Conservation (phyloP, 2,329 filamentous ascomycete genomes). For the Colletotrichum eremochloae region DNA sequence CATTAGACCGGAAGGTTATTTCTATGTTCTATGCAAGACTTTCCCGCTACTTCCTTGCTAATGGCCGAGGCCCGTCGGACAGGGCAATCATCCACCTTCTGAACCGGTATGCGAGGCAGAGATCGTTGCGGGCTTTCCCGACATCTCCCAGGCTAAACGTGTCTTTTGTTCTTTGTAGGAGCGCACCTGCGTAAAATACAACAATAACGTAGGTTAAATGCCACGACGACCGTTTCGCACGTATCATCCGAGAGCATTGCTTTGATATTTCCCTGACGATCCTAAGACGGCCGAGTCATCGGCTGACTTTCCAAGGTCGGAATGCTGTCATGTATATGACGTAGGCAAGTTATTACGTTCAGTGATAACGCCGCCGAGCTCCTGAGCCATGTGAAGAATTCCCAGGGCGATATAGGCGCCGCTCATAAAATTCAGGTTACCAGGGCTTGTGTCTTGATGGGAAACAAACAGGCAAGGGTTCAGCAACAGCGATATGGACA, state of each 20-base stretch:
- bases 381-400: neutral
- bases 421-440: neutral
- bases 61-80: neutral
- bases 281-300: neutral
- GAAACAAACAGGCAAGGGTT: neutral
- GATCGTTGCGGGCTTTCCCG: no score
- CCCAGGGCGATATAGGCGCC: neutral
- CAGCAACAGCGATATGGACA: neutral
- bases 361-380: neutral
- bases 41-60: neutral
- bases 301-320: neutral
- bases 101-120: no score
- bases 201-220: no score
- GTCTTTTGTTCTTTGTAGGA: no score
- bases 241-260: neutral
- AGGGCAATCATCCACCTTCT: no score
- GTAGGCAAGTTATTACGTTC: neutral
- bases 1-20: neutral
- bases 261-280: neutral
- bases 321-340: neutral
- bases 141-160: no score
- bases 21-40: neutral
- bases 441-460: neutral
- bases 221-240: no score
- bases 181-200: no score